Evolutionary conservation across 768 basidiomycete species (phyloP).

Genomic region (Butyriboletus loyo): DNA sequence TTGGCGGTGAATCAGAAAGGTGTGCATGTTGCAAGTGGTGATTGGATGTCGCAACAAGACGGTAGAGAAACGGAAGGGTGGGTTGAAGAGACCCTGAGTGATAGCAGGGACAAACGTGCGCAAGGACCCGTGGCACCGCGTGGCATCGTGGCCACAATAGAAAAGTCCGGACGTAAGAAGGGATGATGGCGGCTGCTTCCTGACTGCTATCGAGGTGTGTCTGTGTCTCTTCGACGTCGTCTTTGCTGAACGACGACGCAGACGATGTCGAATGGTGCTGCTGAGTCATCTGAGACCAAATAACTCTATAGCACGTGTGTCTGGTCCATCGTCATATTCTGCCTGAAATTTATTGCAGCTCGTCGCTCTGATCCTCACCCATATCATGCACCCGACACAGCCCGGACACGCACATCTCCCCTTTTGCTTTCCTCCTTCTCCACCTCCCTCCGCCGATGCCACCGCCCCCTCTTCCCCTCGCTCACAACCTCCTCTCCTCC

Average conservation of each 20-base stretch:
- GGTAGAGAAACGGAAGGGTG: not conserved
- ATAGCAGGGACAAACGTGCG: conserved; percentile 34
- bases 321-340: conserved; percentile 33
- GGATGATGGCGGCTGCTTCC: conserved; percentile 12
- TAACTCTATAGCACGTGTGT: conserved; percentile 33
- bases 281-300: conserved; percentile 33
- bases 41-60: conserved; percentile 20
- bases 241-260: conserved; percentile 8
- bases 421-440: not conserved
- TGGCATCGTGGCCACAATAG: conserved; percentile 19
- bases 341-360: conserved; percentile 10
- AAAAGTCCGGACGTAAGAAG: conserved; percentile 24
- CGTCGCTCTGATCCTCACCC: not conserved
- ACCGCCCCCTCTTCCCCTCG: conserved; percentile 1
- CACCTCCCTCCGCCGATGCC: not conserved
- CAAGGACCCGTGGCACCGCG: conserved; percentile 34
- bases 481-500: conserved; percentile 15
- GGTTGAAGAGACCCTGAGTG: conserved; percentile 8
- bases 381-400: not conserved
- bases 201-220: conserved; percentile 19
- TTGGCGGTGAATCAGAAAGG: conserved; percentile 8
- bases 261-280: conserved; percentile 6
- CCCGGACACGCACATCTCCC: not conserved
- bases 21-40: conserved; percentile 25
- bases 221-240: not conserved